phyloP scores from a whole-genome alignment of 371 early-diverging fungal genomes.

The Mucor irregularis region DNA sequence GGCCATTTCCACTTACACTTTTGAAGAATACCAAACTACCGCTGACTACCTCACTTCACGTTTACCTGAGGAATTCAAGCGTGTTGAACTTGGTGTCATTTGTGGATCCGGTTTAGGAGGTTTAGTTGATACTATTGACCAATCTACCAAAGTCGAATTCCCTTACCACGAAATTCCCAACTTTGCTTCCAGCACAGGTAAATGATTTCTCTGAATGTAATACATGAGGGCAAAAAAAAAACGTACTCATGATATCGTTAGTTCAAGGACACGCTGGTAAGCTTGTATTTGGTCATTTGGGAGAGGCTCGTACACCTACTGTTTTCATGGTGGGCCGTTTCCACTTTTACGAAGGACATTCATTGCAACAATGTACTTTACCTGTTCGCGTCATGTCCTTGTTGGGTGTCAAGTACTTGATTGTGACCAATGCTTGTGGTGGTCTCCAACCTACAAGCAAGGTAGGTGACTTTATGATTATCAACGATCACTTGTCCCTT shows the following conservation, averaged over 20 bases:
- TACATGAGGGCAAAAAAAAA: too few relatives aligned
- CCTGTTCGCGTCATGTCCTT: conserved; percentile 89
- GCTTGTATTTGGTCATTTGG: conserved; percentile 86
- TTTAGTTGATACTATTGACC: conserved; percentile 76
- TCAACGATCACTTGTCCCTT: conserved; percentile 88
- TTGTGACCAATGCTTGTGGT: conserved; percentile 95
- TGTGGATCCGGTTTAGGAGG: conserved; percentile 94
- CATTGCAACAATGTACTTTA: conserved; percentile 74
- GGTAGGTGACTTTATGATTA: conserved; percentile 88
- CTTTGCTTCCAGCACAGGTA: conserved; percentile 86
- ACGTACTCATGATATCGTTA: conserved; percentile 10
- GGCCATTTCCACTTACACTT: conserved; percentile 19
- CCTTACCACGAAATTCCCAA: conserved; percentile 85
- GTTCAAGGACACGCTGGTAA: conserved; percentile 91
- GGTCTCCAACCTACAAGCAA: conserved; percentile 78
- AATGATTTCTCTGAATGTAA: too few relatives aligned
- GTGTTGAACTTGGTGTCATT: conserved; percentile 75
- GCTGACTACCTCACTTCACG: conserved; percentile 24
- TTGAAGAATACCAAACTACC: conserved; percentile 32
- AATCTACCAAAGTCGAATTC: conserved; percentile 58
- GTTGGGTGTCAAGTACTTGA: conserved; percentile 76
- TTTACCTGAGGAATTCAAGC: conserved; percentile 38
- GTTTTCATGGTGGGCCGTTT: conserved; percentile 89
- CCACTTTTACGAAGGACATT: conserved; percentile 89
- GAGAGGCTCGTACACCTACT: conserved; percentile 64